These are phyloP conservation scores for Symbiotaphrina buchneri DNA, from an alignment of 495 filamentous ascomycete genomes.

Conservation along the genomic window DNA sequence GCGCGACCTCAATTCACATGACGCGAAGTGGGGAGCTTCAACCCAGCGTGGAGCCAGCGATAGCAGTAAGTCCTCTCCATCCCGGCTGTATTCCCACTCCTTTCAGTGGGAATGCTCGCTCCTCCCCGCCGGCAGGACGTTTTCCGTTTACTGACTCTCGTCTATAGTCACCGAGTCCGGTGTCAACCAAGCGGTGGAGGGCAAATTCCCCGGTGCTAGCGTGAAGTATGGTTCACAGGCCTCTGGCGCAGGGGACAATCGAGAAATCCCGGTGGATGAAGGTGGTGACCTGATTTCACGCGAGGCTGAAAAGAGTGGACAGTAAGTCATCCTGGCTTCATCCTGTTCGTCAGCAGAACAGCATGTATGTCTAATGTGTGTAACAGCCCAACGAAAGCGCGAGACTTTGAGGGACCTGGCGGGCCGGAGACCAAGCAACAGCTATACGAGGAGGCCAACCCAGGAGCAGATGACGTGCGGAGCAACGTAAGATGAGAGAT, in stretches of 20 bases:
- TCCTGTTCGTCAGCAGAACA: not conserved
- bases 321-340: slow-evolving; percentile 9
- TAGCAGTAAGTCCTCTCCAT: no score
- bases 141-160: no score
- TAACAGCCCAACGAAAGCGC: slow-evolving; percentile 20
- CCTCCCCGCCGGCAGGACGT: no score
- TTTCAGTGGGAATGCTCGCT: no score
- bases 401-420: slow-evolving; percentile 24
- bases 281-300: slow-evolving; percentile 15
- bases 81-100: no score
- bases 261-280: slow-evolving; percentile 27
- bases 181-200: slow-evolving; percentile 21
- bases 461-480: slow-evolving; percentile 20
- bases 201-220: slow-evolving; percentile 19
- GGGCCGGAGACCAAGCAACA: slow-evolving; percentile 26
- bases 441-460: slow-evolving; percentile 13
- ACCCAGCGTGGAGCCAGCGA: no score
- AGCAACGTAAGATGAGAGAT: slow-evolving; percentile 16
- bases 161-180: slow-evolving; percentile 26
- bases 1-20: slow-evolving; percentile 27
- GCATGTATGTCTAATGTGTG: no score
- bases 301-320: slow-evolving; percentile 20
- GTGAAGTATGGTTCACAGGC: slow-evolving; percentile 24
- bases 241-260: slow-evolving; percentile 24
- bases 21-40: slow-evolving; percentile 28